Conservation (phyloP, 179 eudicot genomes). For the Spinacia oleracea region DNA sequence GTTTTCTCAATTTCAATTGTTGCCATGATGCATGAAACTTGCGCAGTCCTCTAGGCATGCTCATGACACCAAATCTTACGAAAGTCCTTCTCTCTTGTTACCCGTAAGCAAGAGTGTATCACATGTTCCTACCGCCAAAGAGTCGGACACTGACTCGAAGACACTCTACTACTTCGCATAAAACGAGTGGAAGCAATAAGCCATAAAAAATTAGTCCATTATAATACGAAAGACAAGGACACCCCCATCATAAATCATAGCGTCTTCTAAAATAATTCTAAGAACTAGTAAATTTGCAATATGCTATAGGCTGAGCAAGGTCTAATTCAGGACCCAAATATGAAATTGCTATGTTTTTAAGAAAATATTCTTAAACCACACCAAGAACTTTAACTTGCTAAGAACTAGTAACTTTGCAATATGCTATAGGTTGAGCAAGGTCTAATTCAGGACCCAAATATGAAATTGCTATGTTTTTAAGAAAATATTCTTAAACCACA, state of each 20-base stretch:
- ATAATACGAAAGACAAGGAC: not conserved
- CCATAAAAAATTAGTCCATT: not conserved
- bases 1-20: not conserved
- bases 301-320: too few relatives aligned
- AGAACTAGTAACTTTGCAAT: not conserved
- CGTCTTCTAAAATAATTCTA: not conserved
- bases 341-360: too few relatives aligned
- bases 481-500: too few relatives aligned
- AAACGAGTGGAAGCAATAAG: not conserved
- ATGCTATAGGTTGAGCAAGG: too few relatives aligned
- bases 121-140: not conserved
- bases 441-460: too few relatives aligned
- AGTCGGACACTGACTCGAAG: not conserved
- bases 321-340: too few relatives aligned
- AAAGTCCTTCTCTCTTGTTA: not conserved
- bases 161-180: not conserved
- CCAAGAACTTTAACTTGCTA: too few relatives aligned
- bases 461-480: too few relatives aligned
- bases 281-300: not conserved
- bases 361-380: too few relatives aligned
- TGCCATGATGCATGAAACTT: not conserved
- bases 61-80: not conserved
- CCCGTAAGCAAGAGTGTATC: not conserved
- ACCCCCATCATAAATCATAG: not conserved
- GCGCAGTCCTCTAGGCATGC: not conserved